These are phyloP conservation scores for Penicillium cosmopolitanum DNA, from an alignment of 495 filamentous ascomycete genomes.

Conservation along the genomic window DNA sequence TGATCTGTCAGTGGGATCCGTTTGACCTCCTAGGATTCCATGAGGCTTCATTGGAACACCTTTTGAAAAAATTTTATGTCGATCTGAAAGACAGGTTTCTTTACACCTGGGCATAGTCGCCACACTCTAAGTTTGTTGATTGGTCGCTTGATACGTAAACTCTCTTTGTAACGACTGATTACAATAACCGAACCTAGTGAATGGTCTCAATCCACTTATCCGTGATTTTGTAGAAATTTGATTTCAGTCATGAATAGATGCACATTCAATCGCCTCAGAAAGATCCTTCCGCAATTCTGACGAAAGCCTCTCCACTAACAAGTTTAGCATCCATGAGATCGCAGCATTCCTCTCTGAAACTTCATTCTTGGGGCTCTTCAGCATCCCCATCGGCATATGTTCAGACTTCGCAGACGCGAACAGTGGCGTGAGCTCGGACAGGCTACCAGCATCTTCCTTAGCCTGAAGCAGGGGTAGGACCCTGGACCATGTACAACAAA, in stretches of 20 bases:
- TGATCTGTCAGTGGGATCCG: too few relatives aligned
- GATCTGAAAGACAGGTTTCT: too few relatives aligned
- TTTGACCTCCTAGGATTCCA: too few relatives aligned
- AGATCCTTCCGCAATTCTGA: slow-evolving; percentile 12
- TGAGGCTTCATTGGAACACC: too few relatives aligned
- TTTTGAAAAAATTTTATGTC: too few relatives aligned
- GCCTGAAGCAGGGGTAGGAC: background rate
- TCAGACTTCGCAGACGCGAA: background rate
- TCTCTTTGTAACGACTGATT: too few relatives aligned
- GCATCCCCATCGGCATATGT: background rate
- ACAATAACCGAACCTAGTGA: too few relatives aligned
- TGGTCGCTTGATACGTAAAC: too few relatives aligned
- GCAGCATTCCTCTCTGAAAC: slow-evolving; percentile 8
- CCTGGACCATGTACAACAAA: background rate
- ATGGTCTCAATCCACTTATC: too few relatives aligned
- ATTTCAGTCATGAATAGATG: background rate
- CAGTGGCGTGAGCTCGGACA: background rate
- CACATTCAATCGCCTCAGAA: slow-evolving; percentile 5
- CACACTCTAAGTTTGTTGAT: too few relatives aligned
- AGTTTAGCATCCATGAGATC: slow-evolving; percentile 12
- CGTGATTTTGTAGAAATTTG: too few relatives aligned
- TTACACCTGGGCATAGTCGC: too few relatives aligned
- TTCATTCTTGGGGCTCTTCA: slow-evolving; percentile 1
- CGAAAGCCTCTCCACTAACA: slow-evolving; percentile 13
- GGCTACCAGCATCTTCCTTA: background rate